Conservation (phyloP, 2,329 filamentous ascomycete species). For the Bisporella sp. region DNA sequence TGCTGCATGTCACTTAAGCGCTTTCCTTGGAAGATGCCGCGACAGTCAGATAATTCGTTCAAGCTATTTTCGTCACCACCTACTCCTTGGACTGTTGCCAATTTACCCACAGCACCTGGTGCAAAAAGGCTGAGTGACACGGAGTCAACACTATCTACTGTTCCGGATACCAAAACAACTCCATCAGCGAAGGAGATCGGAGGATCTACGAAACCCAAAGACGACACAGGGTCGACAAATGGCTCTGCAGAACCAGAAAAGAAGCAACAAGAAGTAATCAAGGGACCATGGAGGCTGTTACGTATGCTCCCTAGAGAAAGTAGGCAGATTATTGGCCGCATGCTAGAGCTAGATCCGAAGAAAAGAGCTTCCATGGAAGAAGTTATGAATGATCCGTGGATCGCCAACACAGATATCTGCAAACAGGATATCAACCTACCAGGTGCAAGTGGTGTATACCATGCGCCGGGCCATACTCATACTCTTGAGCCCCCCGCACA, state of each 20-base stretch:
- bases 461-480: slow-evolving; percentile 73
- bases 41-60: slow-evolving; percentile 87
- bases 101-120: slow-evolving; percentile 14
- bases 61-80: slow-evolving; percentile 85
- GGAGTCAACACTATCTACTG: slow-evolving; percentile 19
- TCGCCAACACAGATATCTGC: slow-evolving; percentile 79
- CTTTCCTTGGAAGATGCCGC: slow-evolving; percentile 95
- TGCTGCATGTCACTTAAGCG: slow-evolving; percentile 95
- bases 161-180: slow-evolving; percentile 9
- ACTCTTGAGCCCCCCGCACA: slow-evolving; percentile 66
- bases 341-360: slow-evolving; percentile 84
- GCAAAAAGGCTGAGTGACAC: slow-evolving; percentile 16
- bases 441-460: slow-evolving; percentile 54
- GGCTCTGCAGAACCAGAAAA: slow-evolving; percentile 36
- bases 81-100: slow-evolving; percentile 50
- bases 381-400: slow-evolving; percentile 83
- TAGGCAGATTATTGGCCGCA: slow-evolving; percentile 80
- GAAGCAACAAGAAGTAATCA: slow-evolving; percentile 61
- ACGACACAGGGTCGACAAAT: slow-evolving; percentile 13
- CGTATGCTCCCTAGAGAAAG: slow-evolving; percentile 84
- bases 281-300: slow-evolving; percentile 85
- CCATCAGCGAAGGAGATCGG: slow-evolving; percentile 16
- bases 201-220: slow-evolving; percentile 7
- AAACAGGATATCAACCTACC: slow-evolving; percentile 62
- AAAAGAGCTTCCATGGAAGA: slow-evolving; percentile 80